Evolutionary conservation across 306 rosid species (phyloP), one percentile per base, ranked within the genome.

Genomic region (Mimosa bimucronata): DNA sequence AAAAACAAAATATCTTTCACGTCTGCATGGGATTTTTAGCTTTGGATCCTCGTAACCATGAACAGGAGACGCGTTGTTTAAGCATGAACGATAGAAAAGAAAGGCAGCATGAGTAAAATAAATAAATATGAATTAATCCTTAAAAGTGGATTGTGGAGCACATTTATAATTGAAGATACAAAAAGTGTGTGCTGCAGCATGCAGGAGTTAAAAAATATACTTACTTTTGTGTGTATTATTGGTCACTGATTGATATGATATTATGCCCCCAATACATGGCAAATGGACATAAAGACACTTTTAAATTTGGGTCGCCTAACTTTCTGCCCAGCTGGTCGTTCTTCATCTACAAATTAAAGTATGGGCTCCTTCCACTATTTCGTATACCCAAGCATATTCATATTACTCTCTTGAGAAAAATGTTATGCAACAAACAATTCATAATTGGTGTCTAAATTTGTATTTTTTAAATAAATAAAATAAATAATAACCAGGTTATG

Each of bases 211-310:
- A 64, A 64, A 58, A n/a, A 58, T 25, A 25, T 4, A 29, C 34
- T 3, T 3, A 26, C 41, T 65, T 31, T 64, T 30, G 1, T 64
- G 7, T 30, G 38, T 65, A 34, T 7, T 6, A 61, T 61, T 61
- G 38, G 23, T 12, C 37, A 12, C 15, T 65, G 18, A 19, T 66
- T 66, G 29, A 69, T 7, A 76, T 45, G 0, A 50, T 62, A 71
- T 75, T 80, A 80, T 74, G 71, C 41, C 28, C 60, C 52, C 42
- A 28, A 41, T 25, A 42, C 38, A 40, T 25, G 4, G 26, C 57
- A 28, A 41, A 61, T 41, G 83, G 73, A 70, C 75, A 16, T 23
- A 71, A 71, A 76, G 58, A 9, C 42, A 18, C 71, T 40, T 62
- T 76, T 41, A 25, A 7, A 70, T 58, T 61, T 19, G 11, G 71